A percentile compares a stretch with the other conserved stretches of the same genome.
phyloP scores from a whole-genome alignment of 2,329 filamentous ascomycete species.

The Ceratocystis albifundus region DNA sequence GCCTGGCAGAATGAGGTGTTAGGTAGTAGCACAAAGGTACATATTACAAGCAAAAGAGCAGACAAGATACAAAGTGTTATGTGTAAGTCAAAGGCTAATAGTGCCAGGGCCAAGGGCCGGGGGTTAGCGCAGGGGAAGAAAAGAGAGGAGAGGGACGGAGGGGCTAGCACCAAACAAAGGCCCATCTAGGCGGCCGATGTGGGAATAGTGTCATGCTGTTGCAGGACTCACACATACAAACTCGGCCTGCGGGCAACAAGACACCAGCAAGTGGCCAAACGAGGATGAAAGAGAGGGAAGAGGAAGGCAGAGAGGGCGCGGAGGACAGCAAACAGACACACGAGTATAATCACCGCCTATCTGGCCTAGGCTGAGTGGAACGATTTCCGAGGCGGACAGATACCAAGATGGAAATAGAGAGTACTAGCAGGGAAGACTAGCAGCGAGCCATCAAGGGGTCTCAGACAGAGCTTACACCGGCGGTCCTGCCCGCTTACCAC shows the following conservation, averaged over 20 bases:
- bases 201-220: neutral
- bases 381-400: too few relatives aligned
- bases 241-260: neutral
- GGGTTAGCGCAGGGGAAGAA: neutral
- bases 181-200: neutral
- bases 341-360: neutral
- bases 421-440: too few relatives aligned
- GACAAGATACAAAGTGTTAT: neutral
- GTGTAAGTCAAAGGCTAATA: neutral
- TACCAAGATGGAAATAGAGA: too few relatives aligned
- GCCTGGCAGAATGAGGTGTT: neutral
- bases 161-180: neutral
- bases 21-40: neutral
- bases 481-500: too few relatives aligned
- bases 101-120: neutral
- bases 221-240: neutral
- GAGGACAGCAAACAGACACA: neutral
- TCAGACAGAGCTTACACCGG: too few relatives aligned
- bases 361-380: too few relatives aligned
- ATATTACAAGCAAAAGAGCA: neutral
- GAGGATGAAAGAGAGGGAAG: neutral
- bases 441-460: too few relatives aligned
- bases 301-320: neutral
- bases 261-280: neutral
- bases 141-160: neutral